Percentiles rank a stretch among this genome's conserved stretches.
Conservation (phyloP, 2,329 filamentous ascomycete genomes). For the Ampelomyces quisqualis region DNA sequence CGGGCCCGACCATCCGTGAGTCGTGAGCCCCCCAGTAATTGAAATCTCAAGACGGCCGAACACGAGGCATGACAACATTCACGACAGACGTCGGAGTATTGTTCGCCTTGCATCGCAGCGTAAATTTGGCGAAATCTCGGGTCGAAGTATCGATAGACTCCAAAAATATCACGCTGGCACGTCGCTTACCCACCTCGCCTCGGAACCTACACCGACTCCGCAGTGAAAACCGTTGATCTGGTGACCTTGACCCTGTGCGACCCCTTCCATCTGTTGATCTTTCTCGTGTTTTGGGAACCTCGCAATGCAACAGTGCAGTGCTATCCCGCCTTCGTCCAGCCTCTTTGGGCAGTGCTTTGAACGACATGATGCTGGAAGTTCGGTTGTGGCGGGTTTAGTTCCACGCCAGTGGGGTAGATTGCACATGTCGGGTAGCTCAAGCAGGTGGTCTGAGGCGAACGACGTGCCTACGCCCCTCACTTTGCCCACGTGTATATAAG, state of each 20-base stretch:
- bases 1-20: not conserved
- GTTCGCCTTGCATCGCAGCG: no score
- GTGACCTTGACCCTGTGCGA: slow-evolving; percentile 3
- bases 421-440: slow-evolving; percentile 1
- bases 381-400: slow-evolving; percentile 1
- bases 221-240: slow-evolving; percentile 1
- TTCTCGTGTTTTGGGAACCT: slow-evolving; percentile 11
- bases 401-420: slow-evolving; percentile 2
- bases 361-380: not conserved
- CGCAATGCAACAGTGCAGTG: slow-evolving; percentile 10
- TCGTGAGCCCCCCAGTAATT: not conserved
- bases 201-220: not conserved
- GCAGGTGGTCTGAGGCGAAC: not conserved
- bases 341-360: slow-evolving; percentile 1
- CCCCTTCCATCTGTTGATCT: slow-evolving; percentile 9
- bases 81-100: no score
- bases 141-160: slow-evolving; percentile 1
- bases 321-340: not conserved
- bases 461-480: not conserved
- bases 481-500: slow-evolving; percentile 1
- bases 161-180: slow-evolving; percentile 3
- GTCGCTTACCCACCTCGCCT: not conserved
- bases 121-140: no score
- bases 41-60: not conserved
- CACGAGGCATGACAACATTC: not conserved